phyloP scores from a whole-genome alignment of 1,284 basidiomycete species.

The Chiua sp. region DNA sequence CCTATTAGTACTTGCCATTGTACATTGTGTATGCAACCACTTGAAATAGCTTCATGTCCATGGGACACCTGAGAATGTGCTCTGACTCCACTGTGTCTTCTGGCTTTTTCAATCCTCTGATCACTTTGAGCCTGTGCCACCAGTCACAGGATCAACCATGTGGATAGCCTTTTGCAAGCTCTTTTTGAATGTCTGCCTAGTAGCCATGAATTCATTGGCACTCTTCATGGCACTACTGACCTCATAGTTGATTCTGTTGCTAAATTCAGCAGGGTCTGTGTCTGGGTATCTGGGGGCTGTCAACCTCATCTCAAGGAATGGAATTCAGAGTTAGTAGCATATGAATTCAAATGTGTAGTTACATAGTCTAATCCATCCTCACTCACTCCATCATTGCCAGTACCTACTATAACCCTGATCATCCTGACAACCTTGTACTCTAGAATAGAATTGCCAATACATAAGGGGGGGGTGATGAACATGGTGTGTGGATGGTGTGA shows the following conservation, averaged over 20 bases:
- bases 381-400: too few species aligned
- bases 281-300: too few species aligned
- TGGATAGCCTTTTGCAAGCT: conserved; percentile 98
- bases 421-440: too few species aligned
- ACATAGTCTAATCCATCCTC: too few species aligned
- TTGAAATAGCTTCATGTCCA: conserved; percentile 88
- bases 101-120: conserved; percentile 42
- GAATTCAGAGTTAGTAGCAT: too few species aligned
- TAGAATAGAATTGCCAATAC: too few species aligned
- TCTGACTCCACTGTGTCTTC: conserved; percentile 85
- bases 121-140: conserved; percentile 84
- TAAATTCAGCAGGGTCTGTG: conserved; percentile 86
- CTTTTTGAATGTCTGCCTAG: conserved; percentile 99
- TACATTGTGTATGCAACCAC: conserved; percentile 80
- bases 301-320: too few species aligned
- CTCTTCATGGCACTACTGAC: conserved; percentile 99
- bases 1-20: too few species aligned
- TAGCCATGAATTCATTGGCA: conserved; percentile 99
- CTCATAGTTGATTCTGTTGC: conserved; percentile 92
- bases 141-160: conserved; percentile 86
- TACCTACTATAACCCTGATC: too few species aligned
- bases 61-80: conserved; percentile 75
- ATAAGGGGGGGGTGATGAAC: too few species aligned
- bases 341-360: too few species aligned
- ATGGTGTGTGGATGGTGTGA: too few species aligned